Conservation (phyloP, 2,329 filamentous ascomycete species). For the Colletotrichum tropicale region DNA sequence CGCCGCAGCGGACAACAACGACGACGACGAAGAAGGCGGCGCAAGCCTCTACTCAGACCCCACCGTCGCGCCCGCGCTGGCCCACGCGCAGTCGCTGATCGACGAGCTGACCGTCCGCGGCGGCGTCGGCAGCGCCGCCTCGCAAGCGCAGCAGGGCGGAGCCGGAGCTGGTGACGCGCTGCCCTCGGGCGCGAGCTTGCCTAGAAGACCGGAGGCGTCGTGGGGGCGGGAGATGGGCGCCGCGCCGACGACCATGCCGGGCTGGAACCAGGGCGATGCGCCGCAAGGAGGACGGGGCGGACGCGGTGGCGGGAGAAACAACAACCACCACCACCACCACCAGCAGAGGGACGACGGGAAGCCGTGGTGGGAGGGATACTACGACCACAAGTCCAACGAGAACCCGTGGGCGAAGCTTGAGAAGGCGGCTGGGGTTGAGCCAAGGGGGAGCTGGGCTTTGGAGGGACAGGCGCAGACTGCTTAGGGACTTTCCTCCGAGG, state of each 20-base stretch:
- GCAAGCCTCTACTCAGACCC: neutral
- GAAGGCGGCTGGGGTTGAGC: conserved; percentile 44
- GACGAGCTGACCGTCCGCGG: conserved; percentile 5
- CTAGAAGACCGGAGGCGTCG: conserved; percentile 6
- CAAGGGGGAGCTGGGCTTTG: conserved; percentile 50
- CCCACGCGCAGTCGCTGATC: conserved; percentile 15
- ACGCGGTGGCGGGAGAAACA: neutral
- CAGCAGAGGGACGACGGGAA: conserved; percentile 21
- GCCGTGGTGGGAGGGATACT: conserved; percentile 70
- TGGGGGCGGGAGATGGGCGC: conserved; percentile 14
- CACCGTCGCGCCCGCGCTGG: conserved; percentile 15
- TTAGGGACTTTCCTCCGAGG: neutral
- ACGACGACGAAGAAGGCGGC: conserved; percentile 3
- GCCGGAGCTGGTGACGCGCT: neutral
- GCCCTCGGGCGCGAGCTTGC: neutral
- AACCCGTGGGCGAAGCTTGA: conserved; percentile 74
- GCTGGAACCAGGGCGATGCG: neutral
- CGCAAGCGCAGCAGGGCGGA: neutral
- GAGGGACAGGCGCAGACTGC: neutral
- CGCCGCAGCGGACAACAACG: neutral
- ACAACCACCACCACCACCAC: neutral
- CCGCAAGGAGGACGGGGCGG: neutral
- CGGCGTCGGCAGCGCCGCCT: neutral
- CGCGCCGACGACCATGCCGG: neutral
- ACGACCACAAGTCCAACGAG: conserved; percentile 70